Percentiles rank a stretch among this genome's conserved stretches.
These are phyloP conservation scores for Ophiostoma piceae DNA, from an alignment of 2,329 filamentous ascomycete genomes.

Conservation along the genomic window DNA sequence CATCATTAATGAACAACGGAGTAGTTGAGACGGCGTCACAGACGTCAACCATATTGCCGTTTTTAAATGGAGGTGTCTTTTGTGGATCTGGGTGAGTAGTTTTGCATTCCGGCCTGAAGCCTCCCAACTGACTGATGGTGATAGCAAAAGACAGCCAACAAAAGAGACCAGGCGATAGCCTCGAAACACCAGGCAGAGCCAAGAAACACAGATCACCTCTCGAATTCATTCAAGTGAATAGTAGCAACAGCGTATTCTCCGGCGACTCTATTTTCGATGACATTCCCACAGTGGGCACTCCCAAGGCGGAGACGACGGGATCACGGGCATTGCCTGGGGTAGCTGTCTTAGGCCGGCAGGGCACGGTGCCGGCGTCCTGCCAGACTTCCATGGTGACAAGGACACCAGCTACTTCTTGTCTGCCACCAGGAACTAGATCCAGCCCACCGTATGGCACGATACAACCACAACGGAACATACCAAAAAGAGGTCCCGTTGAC, in stretches of 20 bases:
- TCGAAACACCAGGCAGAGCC: background rate
- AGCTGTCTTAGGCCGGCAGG: background rate
- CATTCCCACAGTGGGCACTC: background rate
- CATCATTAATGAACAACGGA: background rate
- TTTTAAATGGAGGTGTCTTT: background rate
- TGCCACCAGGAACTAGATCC: background rate
- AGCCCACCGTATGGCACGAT: background rate
- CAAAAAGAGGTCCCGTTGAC: background rate
- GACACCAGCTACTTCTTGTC: background rate
- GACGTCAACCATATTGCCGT: background rate
- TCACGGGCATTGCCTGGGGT: background rate
- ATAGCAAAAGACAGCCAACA: background rate
- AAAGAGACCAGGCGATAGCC: background rate
- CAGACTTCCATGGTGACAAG: background rate
- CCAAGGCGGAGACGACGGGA: background rate
- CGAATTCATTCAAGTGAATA: background rate
- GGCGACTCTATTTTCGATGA: background rate
- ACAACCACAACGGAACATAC: background rate
- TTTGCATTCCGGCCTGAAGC: background rate
- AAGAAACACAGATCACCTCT: background rate
- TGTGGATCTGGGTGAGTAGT: background rate
- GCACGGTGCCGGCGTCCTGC: background rate
- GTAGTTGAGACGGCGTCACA: too few relatives aligned
- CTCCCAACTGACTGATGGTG: background rate
- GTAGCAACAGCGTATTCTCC: background rate